A percentile compares a stretch with the other conserved stretches of the same genome.
phyloP scores from a whole-genome alignment of 2,329 filamentous ascomycete species.

The Exophiala sp. region DNA sequence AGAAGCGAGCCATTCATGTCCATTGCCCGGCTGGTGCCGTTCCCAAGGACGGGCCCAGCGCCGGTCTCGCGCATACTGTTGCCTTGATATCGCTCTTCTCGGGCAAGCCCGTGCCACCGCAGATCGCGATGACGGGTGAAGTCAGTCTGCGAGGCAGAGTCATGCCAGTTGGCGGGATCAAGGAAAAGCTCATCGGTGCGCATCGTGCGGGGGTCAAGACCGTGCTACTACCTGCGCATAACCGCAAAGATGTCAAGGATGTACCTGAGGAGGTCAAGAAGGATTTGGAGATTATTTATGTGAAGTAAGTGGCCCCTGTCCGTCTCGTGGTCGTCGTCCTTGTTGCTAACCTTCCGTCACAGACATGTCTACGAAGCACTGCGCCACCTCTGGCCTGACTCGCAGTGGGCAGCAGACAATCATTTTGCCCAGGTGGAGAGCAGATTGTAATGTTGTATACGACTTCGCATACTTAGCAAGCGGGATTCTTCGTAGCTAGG shows the following conservation, averaged over 20 bases:
- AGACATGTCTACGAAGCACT: slow-evolving; percentile 95
- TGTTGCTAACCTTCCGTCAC: slow-evolving; percentile 14
- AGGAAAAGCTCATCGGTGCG: slow-evolving; percentile 96
- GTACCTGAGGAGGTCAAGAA: slow-evolving; percentile 84
- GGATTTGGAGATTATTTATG: slow-evolving; percentile 82
- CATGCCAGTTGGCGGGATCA: slow-evolving; percentile 93
- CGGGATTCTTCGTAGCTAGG: background rate
- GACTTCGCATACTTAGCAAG: background rate
- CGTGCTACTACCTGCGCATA: slow-evolving; percentile 80
- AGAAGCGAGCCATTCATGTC: slow-evolving; percentile 87
- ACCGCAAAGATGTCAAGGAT: slow-evolving; percentile 88
- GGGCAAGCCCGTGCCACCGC: slow-evolving; percentile 79
- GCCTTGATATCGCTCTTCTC: slow-evolving; percentile 88
- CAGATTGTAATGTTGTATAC: slow-evolving; percentile 58
- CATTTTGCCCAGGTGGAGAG: slow-evolving; percentile 70
- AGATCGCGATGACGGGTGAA: slow-evolving; percentile 89
- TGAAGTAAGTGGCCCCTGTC: slow-evolving; percentile 61
- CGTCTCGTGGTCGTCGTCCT: slow-evolving; percentile 7
- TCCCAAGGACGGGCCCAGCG: slow-evolving; percentile 81
- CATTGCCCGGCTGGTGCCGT: slow-evolving; percentile 94
- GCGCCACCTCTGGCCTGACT: slow-evolving; percentile 85
- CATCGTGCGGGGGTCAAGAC: slow-evolving; percentile 91
- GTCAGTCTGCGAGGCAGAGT: slow-evolving; percentile 81
- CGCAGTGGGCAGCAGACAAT: slow-evolving; percentile 73
- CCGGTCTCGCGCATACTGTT: slow-evolving; percentile 89